Base-by-base conservation (phyloP, 2,329 filamentous ascomycete genomes). In the Alternaria sp. region DNA sequence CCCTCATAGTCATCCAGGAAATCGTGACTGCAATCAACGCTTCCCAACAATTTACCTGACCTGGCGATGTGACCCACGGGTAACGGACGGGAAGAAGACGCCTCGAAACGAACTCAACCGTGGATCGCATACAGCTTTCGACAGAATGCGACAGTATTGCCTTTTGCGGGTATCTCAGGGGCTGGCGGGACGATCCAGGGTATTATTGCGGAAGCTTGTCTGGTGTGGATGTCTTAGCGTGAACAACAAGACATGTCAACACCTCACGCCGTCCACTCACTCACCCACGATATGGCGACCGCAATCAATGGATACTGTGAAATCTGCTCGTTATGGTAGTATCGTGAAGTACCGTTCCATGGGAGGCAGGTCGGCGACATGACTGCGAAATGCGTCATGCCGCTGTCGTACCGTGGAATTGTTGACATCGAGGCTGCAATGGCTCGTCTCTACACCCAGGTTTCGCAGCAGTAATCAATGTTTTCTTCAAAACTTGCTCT, bases 321-420 rank as follows among this genome's bases (percentile, higher is more conserved):
- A 30, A 32, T 36, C 45, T 63, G 40, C 63, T 52, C 17, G 4
- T 60, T 57, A 19, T 32, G 32, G 63, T 12, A 57, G 21, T 54
- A 55, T 57, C 60, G 26, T 59, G 52, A 30, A 23, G 10, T 40
- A 23, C 12, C 10, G 47, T 57, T 28, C 47, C 53, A 54, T 32
- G 49, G 47, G 44, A 54, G 45, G 23, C 40, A 43, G 51, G 52
- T 65, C 52, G 50, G 46, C 43, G 59, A 57, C 26, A 28, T 47
- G 32, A 55, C 28, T 49, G 30, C 30, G 32, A 49, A 9, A 55
- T 58, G 57, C 53, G 53, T 63, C 56, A 65, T 63, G 56, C 60
- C 44, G 49, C 47, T 55, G 57, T 54, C 36, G 52, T 53, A 57
- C 60, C 60, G 36, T 63, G 63, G 63, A 51, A 57, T 49, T 19